Evolutionary conservation across 2,329 filamentous ascomycete species (phyloP).

Genomic region (Ophiocordyceps camponoti-rufipedis): DNA sequence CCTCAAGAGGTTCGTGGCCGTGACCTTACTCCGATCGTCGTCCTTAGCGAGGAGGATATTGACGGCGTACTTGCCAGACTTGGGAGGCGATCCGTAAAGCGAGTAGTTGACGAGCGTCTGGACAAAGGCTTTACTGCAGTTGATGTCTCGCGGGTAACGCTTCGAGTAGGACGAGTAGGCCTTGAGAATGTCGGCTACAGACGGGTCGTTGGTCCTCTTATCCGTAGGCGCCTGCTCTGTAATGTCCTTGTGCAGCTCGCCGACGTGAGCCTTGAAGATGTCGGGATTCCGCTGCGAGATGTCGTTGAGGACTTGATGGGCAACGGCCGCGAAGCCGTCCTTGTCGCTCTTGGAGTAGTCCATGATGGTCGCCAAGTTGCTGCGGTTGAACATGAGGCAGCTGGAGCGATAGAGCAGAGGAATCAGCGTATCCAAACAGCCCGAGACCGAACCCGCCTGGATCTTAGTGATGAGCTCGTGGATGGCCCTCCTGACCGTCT

Average conservation of each 20-base stretch:
- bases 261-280: conserved; percentile 81
- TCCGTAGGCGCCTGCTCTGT: conserved; percentile 61
- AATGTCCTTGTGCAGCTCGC: conserved; percentile 76
- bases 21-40: conserved; percentile 59
- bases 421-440: conserved; percentile 59
- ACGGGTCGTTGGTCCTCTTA: conserved; percentile 46
- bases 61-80: conserved; percentile 83
- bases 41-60: conserved; percentile 67
- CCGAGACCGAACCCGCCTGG: conserved; percentile 44
- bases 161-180: conserved; percentile 84
- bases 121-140: conserved; percentile 61
- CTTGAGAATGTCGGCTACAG: conserved; percentile 78
- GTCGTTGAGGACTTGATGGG: conserved; percentile 79
- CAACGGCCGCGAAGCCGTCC: conserved; percentile 55
- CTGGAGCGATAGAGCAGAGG: conserved; percentile 72
- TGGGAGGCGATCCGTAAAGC: conserved; percentile 60
- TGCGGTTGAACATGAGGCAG: conserved; percentile 80
- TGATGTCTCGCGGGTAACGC: conserved; percentile 70
- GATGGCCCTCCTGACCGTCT: conserved; percentile 75
- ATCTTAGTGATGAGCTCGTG: conserved; percentile 77
- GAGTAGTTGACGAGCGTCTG: conserved; percentile 72
- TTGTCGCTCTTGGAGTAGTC: conserved; percentile 73
- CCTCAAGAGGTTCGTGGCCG: conserved; percentile 65
- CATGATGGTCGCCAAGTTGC: conserved; percentile 81
- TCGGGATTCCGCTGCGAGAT: conserved; percentile 81